Evolutionary conservation across 495 filamentous ascomycete species (phyloP), one percentile per base, ranked within the genome.

Genomic region (Aspergillus nidulans): DNA sequence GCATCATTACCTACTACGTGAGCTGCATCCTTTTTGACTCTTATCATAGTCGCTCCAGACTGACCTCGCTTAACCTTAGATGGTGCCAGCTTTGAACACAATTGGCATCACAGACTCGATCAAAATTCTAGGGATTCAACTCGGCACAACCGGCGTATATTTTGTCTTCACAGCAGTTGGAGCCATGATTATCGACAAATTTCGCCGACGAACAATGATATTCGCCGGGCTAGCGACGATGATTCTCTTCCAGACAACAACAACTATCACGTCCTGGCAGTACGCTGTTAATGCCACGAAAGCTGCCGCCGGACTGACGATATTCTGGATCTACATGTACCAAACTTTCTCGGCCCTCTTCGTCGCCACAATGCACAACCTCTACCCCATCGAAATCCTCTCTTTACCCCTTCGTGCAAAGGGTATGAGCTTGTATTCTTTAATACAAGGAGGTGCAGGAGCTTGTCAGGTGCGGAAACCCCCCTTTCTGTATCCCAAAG

Each of bases 331-430:
- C 25, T 77, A 71, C 53, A 40, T 71, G 12, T 75, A 73, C 62
- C 72, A 77, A 58, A 67, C 69, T 4, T 75, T 64, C 53, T 71
- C 65, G 1, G 66, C 73, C 0, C 59, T 64, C 13, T 59, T 76
- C 12, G 61, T 73, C 25, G 74, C 71, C 15, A 75, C 70, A 6
- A 74, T 76, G 71, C 74, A 76, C 53, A 75, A 74, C 51, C 57
- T 77, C 8, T 75, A 76, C 39, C 72, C 72, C 0, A 63, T 73
- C 20, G 70, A 76, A 36, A 60, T 73, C 10, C 61, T 76, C 15
- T 70, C 69, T 9, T 50, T 75, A 13, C 42, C 68, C 12, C 63
- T 73, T 23, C 70, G 72, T 46, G 69, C 72, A 7, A 75, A 75
- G 56, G 72, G 72, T 23, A 75, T 77, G 70, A 72, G 69, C 19